Conservation (phyloP, 2,329 filamentous ascomycete species). For the Juglanconis oblonga region DNA sequence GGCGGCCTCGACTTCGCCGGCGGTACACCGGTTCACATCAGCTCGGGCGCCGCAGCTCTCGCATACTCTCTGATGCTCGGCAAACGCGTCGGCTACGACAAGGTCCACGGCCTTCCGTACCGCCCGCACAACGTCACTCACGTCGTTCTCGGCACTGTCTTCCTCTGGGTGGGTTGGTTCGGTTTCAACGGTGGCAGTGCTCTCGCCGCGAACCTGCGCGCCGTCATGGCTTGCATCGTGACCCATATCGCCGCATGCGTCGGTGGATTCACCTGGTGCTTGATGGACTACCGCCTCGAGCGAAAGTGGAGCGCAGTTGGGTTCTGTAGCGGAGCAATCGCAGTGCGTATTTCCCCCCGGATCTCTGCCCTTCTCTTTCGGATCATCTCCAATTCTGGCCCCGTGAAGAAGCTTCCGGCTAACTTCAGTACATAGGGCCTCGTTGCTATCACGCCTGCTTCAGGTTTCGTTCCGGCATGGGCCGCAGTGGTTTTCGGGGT, state of each 20-base stretch:
- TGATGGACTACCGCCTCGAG: constrained; percentile 88
- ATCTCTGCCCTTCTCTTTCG: no score
- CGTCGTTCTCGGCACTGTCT: constrained; percentile 69
- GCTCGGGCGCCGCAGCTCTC: constrained; percentile 67
- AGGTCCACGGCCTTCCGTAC: constrained; percentile 61
- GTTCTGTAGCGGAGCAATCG: constrained; percentile 87
- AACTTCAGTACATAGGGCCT: constrained; percentile 50
- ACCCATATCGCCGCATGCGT: constrained; percentile 84
- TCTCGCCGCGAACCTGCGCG: constrained; percentile 76
- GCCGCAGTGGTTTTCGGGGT: constrained; percentile 57
- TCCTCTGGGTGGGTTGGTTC: constrained; percentile 94
- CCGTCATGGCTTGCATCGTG: constrained; percentile 84
- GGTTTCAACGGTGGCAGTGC: constrained; percentile 91
- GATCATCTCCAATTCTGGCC: background rate
- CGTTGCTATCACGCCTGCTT: constrained; percentile 81
- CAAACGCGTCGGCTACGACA: constrained; percentile 61
- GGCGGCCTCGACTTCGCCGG: constrained; percentile 73
- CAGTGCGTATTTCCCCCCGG: constrained; percentile 27
- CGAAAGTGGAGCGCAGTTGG: constrained; percentile 91
- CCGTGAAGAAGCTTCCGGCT: background rate
- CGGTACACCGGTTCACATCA: constrained; percentile 72
- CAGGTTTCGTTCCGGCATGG: constrained; percentile 74
- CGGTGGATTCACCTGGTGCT: constrained; percentile 78
- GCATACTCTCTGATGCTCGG: constrained; percentile 73
- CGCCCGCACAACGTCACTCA: constrained; percentile 72